Percentiles rank a stretch among this genome's conserved stretches.
Conservation (phyloP, 805 yeast species). For the Tetrapisispora taiwanensis region DNA sequence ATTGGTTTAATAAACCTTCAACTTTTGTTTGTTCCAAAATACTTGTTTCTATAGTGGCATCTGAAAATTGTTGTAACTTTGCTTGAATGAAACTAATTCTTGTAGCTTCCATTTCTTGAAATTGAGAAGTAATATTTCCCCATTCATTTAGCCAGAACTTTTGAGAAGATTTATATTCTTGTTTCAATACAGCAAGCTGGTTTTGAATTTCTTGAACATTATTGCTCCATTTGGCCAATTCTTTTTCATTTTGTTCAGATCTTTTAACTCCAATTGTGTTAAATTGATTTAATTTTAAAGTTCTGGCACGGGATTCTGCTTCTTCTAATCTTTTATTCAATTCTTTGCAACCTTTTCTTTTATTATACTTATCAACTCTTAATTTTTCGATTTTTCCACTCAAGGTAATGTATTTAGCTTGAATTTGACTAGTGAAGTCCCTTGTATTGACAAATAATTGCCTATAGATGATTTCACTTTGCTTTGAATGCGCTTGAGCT, state of each 20-base stretch:
- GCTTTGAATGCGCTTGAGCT: slow-evolving; percentile 26
- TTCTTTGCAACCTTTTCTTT: slow-evolving; percentile 22
- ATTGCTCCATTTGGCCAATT: slow-evolving; percentile 24
- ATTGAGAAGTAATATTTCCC: slow-evolving; percentile 18
- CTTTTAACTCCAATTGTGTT: slow-evolving; percentile 23
- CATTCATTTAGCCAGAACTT: slow-evolving; percentile 28
- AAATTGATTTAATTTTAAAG: slow-evolving; percentile 22
- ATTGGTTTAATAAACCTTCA: slow-evolving; percentile 18
- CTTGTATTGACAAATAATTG: slow-evolving; percentile 19
- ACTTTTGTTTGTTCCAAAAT: slow-evolving; percentile 22
- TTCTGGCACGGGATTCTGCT: slow-evolving; percentile 19
- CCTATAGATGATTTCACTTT: slow-evolving; percentile 21
- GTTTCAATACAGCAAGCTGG: slow-evolving; percentile 22
- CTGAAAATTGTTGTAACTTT: slow-evolving; percentile 21
- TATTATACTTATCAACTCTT: slow-evolving; percentile 22
- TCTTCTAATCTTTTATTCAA: slow-evolving; percentile 19
- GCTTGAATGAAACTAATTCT: slow-evolving; percentile 23
- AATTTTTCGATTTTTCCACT: slow-evolving; percentile 25
- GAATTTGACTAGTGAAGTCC: slow-evolving; percentile 17
- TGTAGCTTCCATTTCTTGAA: slow-evolving; percentile 25
- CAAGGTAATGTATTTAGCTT: slow-evolving; percentile 21
- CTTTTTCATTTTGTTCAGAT: slow-evolving; percentile 20
- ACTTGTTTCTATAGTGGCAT: slow-evolving; percentile 18
- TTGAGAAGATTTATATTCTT: slow-evolving; percentile 26
- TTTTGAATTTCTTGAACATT: slow-evolving; percentile 16